Base-by-base conservation (phyloP, 2,329 filamentous ascomycete genomes). In the Pseudogymnoascus sp. region DNA sequence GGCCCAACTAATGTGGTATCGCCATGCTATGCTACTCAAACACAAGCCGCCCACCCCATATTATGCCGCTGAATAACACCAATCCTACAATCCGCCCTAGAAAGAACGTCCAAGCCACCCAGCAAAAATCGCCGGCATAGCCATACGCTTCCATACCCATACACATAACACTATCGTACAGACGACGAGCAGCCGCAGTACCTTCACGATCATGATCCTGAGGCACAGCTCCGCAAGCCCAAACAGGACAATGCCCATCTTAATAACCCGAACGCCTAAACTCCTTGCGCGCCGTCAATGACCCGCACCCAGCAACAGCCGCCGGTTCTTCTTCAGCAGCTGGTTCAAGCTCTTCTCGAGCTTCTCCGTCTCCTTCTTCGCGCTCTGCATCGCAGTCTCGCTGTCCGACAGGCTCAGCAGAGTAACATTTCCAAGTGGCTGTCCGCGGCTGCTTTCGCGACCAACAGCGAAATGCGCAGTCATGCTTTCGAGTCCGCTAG, bases 401-500 rank as follows among this genome's bases (percentile, higher is more conserved):
- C 85, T 81, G 64, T 89, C 87, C 65, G 86, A 81, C 2, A 87
- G 78, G 58, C 77, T 83, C 78, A 88, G 82, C 6, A 85, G 74
- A 4, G 81, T 67, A n/a, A 72, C 69, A 61, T 69, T 71, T 14
- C 68, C 66, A 4, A 69, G 60, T 16, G 68, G 67, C 61, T 69
- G 67, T n/a, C 67, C 66, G n/a, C 69, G 66, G 59, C 68, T 67
- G 33, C 66, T 67, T 41, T 72, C 69, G 21, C 68, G 65, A 2
- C 67, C 67, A 23, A 71, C 66, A 1, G 70, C 66, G 52, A 73
- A 72, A 26, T 70, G 68, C 2, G 71, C 69, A 2, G 71, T 72
- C 65, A 73, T 72, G 39, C 68, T 70, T 62, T 72, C 71, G 16
- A 71, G 59, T 14, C 69, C 68, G 19, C 65, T 70, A 6, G 68